A percentile compares a stretch with the other conserved stretches of the same genome.
Evolutionary conservation across 2,329 filamentous ascomycete genomes (phyloP).

Genomic region (Pseudonectria buxi): DNA sequence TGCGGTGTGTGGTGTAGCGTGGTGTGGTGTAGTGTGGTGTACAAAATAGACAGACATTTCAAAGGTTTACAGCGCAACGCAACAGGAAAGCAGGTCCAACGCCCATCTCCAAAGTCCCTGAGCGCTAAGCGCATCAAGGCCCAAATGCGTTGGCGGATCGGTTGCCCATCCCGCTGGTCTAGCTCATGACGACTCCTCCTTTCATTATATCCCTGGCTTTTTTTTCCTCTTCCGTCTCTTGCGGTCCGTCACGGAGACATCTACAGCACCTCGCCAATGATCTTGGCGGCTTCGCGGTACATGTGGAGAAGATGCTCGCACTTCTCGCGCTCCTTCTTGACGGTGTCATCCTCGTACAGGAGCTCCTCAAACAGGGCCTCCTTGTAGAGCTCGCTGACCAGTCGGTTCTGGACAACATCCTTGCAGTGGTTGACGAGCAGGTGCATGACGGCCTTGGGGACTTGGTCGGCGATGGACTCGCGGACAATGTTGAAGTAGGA

Average conservation of each 20-base stretch:
- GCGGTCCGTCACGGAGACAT: neutral
- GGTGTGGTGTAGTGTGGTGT: constrained; percentile 13
- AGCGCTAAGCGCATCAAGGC: no score
- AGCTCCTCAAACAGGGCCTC: constrained; percentile 86
- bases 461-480: constrained; percentile 96
- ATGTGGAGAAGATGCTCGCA: constrained; percentile 93
- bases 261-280: constrained; percentile 91
- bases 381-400: constrained; percentile 93
- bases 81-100: constrained; percentile 8
- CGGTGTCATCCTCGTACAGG: constrained; percentile 92
- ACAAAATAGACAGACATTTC: constrained; percentile 16
- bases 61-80: constrained; percentile 14
- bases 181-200: constrained; percentile 7
- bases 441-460: constrained; percentile 98
- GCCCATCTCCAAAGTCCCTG: neutral
- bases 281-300: constrained; percentile 96
- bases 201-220: constrained; percentile 2
- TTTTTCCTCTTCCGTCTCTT: neutral
- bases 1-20: constrained; percentile 2
- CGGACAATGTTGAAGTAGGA: constrained; percentile 99
- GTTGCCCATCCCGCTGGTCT: neutral
- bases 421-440: constrained; percentile 97
- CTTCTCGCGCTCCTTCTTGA: constrained; percentile 97
- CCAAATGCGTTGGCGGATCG: no score
- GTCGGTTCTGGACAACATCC: constrained; percentile 92